A percentile compares a stretch with the other conserved stretches of the same genome.
phyloP scores from a whole-genome alignment of 176 grass and related monocot genomes.

The Oryza coarctata region DNA sequence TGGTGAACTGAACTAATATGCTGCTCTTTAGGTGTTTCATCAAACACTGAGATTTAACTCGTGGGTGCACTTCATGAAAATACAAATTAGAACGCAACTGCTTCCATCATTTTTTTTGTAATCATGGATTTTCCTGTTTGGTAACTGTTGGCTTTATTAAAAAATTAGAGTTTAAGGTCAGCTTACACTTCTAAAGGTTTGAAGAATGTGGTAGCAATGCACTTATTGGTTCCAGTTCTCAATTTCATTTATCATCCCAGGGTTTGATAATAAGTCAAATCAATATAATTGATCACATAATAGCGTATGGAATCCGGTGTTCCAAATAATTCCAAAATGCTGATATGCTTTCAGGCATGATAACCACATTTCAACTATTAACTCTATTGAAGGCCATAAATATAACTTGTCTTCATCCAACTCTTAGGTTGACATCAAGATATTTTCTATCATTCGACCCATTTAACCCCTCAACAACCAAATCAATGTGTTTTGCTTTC shows the following conservation, averaged over 20 bases:
- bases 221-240: constrained; percentile 15
- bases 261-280: constrained; percentile 46
- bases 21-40: not conserved
- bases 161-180: not conserved
- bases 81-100: constrained; percentile 11
- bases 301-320: constrained; percentile 2
- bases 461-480: constrained; percentile 36
- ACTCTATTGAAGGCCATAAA: constrained; percentile 28
- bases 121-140: constrained; percentile 5
- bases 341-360: constrained; percentile 31
- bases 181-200: constrained; percentile 28
- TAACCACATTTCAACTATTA: constrained; percentile 41
- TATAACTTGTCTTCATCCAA: constrained; percentile 40
- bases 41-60: not conserved
- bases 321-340: constrained; percentile 30
- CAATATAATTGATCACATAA: constrained; percentile 25
- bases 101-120: constrained; percentile 1
- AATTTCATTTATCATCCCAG: not conserved
- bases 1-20: not conserved
- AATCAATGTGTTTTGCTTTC: not conserved
- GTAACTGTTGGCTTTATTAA: constrained; percentile 21
- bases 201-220: not conserved
- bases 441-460: constrained; percentile 41
- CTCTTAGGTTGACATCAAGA: constrained; percentile 16
- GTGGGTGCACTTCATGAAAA: constrained; percentile 1